phyloP scores from a whole-genome alignment of 2,329 filamentous ascomycete genomes.

The Zopfia rhizophila region DNA sequence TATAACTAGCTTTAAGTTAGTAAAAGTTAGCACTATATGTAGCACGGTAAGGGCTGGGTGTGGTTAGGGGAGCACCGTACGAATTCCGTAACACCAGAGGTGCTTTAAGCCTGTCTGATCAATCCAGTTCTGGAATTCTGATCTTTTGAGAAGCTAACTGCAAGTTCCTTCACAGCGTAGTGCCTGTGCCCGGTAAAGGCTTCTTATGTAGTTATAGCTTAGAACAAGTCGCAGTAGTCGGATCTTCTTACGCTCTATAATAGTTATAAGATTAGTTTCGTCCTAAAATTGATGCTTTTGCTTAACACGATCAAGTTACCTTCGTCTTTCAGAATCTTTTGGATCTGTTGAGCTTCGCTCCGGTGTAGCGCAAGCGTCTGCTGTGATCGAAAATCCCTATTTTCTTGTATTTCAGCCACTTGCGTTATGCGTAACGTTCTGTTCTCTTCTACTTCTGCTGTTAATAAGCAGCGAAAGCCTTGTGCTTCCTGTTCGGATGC shows the following conservation, averaged over 20 bases:
- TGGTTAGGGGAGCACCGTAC: conserved; percentile 22
- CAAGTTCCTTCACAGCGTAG: conserved; percentile 26
- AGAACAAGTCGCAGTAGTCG: conserved; percentile 23
- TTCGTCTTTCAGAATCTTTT: conserved; percentile 24
- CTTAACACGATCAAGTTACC: conserved; percentile 16
- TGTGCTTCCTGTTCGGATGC: conserved; percentile 28
- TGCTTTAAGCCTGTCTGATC: conserved; percentile 20
- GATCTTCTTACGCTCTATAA: conserved; percentile 24
- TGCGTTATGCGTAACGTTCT: conserved; percentile 20
- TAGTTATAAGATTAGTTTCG: conserved; percentile 6
- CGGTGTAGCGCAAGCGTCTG: conserved; percentile 19
- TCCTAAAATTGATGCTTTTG: conserved; percentile 10
- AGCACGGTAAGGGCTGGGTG: conserved; percentile 7
- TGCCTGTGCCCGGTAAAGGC: conserved; percentile 18
- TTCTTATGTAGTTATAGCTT: conserved; percentile 22
- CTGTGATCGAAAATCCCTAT: conserved; percentile 24
- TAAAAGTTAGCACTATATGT: conserved; percentile 20
- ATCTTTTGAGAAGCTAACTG: conserved; percentile 20
- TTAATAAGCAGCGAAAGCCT: conserved; percentile 20
- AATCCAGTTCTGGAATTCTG: conserved; percentile 26
- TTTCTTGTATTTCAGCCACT: conserved; percentile 24
- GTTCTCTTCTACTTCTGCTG: conserved; percentile 20
- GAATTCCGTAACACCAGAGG: conserved; percentile 32
- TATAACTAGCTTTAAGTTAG: conserved; percentile 25
- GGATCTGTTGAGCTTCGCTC: conserved; percentile 19